phyloP scores from a whole-genome alignment of 1,284 basidiomycete genomes.

The Coriolopsis trogii region DNA sequence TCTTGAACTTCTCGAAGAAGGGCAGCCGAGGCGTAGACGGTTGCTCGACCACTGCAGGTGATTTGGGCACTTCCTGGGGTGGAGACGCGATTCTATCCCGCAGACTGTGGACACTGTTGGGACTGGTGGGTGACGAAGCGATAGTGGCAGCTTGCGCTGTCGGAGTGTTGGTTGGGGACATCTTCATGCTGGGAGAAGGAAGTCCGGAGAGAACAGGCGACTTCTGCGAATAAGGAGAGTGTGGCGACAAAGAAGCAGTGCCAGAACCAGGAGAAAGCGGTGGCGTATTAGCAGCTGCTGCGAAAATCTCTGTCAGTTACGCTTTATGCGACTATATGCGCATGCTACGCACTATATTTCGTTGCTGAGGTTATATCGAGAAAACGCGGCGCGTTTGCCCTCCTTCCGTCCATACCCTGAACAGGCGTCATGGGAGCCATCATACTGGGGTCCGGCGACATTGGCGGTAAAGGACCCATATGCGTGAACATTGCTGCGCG shows the following conservation, averaged over 20 bases:
- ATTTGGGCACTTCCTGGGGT: constrained; percentile 30
- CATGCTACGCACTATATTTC: constrained; percentile 27
- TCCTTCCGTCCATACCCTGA: constrained; percentile 38
- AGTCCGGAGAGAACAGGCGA: constrained; percentile 24
- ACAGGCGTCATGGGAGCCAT: constrained; percentile 20
- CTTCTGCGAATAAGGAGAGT: constrained; percentile 38
- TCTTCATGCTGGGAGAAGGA: constrained; percentile 18
- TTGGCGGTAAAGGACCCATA: constrained; percentile 4
- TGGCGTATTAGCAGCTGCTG: constrained; percentile 32
- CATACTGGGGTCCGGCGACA: constrained; percentile 9
- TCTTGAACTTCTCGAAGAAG: constrained; percentile 55
- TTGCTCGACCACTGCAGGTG: constrained; percentile 36
- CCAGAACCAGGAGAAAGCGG: constrained; percentile 39
- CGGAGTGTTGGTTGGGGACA: constrained; percentile 24
- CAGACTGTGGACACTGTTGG: constrained; percentile 19
- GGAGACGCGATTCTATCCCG: constrained; percentile 31
- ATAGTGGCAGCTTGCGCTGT: constrained; percentile 29
- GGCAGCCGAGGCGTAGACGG: constrained; percentile 39
- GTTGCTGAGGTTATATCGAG: constrained; percentile 49
- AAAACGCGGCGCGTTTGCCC: constrained; percentile 50
- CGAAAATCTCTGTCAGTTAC: not conserved
- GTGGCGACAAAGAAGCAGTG: constrained; percentile 37
- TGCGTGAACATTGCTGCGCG: constrained; percentile 64
- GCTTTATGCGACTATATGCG: not conserved
- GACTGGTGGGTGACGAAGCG: constrained; percentile 33